These are phyloP conservation scores for Apophysomyces sp. DNA, from an alignment of 371 early-diverging fungal species.

Conservation along the genomic window DNA sequence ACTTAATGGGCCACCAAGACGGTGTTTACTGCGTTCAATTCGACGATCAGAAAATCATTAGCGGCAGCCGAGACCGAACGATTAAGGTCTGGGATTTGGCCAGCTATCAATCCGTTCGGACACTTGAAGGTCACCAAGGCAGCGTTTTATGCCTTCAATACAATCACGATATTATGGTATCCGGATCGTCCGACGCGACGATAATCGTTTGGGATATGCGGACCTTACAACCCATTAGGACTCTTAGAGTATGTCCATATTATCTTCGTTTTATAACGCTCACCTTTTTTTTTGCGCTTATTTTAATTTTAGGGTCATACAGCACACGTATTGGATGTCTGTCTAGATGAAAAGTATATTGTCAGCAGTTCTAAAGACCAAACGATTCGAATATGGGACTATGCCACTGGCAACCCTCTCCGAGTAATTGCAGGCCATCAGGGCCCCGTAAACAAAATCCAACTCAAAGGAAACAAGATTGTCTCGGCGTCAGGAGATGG, in stretches of 20 bases:
- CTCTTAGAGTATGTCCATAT: conserved; percentile 20
- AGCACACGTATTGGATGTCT: conserved; percentile 77
- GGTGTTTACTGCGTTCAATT: conserved; percentile 95
- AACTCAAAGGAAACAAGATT: conserved; percentile 62
- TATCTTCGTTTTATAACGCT: not conserved
- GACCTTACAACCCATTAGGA: conserved; percentile 28
- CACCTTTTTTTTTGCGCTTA: not conserved
- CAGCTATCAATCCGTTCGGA: conserved; percentile 65
- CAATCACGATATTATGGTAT: conserved; percentile 75
- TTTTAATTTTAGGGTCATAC: conserved; percentile 57
- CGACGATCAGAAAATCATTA: conserved; percentile 78
- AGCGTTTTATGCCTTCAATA: conserved; percentile 92
- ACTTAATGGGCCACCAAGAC: conserved; percentile 79
- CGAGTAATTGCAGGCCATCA: conserved; percentile 78
- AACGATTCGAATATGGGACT: conserved; percentile 85
- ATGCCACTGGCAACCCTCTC: conserved; percentile 50
- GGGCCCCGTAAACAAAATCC: conserved; percentile 88
- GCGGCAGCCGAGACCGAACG: conserved; percentile 92
- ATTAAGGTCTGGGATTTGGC: conserved; percentile 69
- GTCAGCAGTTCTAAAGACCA: conserved; percentile 93
- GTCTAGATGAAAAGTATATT: conserved; percentile 73
- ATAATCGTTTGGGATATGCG: conserved; percentile 86
- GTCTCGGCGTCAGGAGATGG: conserved; percentile 90
- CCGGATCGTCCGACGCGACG: conserved; percentile 90
- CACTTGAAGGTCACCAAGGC: conserved; percentile 82